Percentiles rank a stretch among this genome's conserved stretches.
Conservation (phyloP, 23 red algal genomes). For the Pyropia yezoensis region DNA sequence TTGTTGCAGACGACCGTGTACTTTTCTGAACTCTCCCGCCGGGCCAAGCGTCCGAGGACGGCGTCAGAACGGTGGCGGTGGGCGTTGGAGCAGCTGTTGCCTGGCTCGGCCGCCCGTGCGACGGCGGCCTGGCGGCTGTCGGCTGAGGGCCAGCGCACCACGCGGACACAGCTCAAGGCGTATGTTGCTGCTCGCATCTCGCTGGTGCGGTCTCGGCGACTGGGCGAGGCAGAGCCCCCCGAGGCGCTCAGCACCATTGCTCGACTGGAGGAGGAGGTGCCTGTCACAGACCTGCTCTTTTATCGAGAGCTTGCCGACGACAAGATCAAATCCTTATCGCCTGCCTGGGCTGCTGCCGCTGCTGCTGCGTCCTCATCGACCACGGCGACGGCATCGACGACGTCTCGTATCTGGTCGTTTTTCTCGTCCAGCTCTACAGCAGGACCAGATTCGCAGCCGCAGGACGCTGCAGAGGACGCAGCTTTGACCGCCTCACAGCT, state of each 20-base stretch:
- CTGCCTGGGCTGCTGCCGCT: no score
- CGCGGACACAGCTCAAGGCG: slow-evolving; percentile 3
- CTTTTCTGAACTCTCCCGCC: slow-evolving; percentile 32
- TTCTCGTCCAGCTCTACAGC: no score
- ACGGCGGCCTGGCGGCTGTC: slow-evolving; percentile 10
- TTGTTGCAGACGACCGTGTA: slow-evolving; percentile 55
- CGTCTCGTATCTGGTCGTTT: no score
- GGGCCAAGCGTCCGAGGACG: slow-evolving; percentile 31
- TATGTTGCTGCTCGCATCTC: slow-evolving; percentile 33
- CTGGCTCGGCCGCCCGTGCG: slow-evolving; percentile 33
- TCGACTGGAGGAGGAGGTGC: slow-evolving; percentile 31
- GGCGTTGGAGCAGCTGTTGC: slow-evolving; percentile 64
- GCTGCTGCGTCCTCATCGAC: no score
- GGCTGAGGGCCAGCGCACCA: slow-evolving; percentile 13
- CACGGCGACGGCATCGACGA: no score
- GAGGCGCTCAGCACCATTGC: slow-evolving; percentile 31
- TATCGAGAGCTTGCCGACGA: slow-evolving; percentile 48
- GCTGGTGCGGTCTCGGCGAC: slow-evolving; percentile 31
- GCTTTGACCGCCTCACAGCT: no score
- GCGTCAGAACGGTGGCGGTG: slow-evolving; percentile 50
- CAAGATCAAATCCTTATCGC: slow-evolving; percentile 12
- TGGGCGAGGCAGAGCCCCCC: slow-evolving; percentile 25
- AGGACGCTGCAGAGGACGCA: no score
- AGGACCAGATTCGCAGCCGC: no score
- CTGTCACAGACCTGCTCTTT: slow-evolving; percentile 33